These are phyloP conservation scores for Mesembryanthemum crystallinum DNA, from an alignment of 148 eudicot species.

Conservation along the genomic window DNA sequence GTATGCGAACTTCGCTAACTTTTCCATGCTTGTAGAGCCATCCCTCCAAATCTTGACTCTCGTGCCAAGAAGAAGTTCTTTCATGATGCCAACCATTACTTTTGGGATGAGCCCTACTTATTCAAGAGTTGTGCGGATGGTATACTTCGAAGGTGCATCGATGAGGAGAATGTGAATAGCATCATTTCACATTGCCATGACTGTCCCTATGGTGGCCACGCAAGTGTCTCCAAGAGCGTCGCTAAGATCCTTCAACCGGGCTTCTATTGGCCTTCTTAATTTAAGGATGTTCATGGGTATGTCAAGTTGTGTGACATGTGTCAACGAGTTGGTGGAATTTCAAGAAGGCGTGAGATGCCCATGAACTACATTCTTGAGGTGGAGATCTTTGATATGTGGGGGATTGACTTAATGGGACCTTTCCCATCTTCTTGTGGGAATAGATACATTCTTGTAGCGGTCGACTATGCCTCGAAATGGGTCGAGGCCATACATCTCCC, in stretches of 20 bases:
- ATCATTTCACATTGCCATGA: neutral
- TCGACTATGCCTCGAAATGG: neutral
- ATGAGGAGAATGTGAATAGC: neutral
- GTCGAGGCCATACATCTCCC: neutral
- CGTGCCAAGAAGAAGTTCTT: neutral
- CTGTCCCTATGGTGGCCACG: neutral
- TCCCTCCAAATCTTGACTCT: neutral
- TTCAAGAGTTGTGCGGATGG: neutral
- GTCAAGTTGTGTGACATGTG: neutral
- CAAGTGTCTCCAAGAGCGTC: neutral
- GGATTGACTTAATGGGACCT: neutral
- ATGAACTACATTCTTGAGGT: neutral
- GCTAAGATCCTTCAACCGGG: neutral
- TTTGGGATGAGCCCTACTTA: neutral
- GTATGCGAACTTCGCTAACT: neutral
- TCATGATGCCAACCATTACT: neutral
- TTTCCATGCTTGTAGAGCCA: neutral
- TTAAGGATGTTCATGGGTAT: neutral
- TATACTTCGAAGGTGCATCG: neutral
- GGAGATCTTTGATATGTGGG: neutral
- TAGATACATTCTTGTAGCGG: neutral
- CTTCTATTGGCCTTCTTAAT: neutral
- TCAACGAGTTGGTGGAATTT: neutral
- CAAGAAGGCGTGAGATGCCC: neutral
- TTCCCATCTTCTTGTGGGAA: neutral